Evolutionary conservation across 176 grass and related monocot genomes (phyloP), one percentile per base, ranked within the genome.

Genomic region (Aegilops sharonensis): DNA sequence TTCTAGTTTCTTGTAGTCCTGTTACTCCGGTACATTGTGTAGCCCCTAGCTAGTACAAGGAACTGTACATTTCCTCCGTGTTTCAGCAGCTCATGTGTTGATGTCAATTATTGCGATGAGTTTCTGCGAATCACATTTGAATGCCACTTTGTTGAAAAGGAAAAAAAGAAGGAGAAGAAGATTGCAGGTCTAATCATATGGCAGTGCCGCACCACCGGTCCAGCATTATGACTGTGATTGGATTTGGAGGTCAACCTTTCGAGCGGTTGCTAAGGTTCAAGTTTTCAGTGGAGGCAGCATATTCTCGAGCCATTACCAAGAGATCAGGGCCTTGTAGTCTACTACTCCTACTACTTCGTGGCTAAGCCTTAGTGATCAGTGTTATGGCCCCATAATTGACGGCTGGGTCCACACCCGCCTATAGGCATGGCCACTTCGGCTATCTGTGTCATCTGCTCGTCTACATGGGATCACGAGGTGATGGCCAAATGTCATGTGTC

Each of bases 281-380:
- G 20, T 14, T 64, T 86, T 86, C 40, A 88, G 90, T 91, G 90
- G 90, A 54, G 20, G 13, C 56, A 78, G 86, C 90, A 91, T 88
- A 88, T 91, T 82, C 86, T 59, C 34, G 31, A 23, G 77, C 81
- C 82, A 85, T 81, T 81, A 85, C 35, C 47, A 68, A 85, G 69
- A 81, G 61, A 67, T 69, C 34, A 78, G 78, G 78, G 15, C 47
- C 61, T 47, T 67, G 74, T 54, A 21, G 67, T 48, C 45, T 48
- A 14, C 45, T 47, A 45, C 42, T 43, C 14, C 1, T 15, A 50
- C 47, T 86, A 34, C 48, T 60, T 37, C n/a, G 17, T 18, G 15
- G 47, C 66, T 70, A 52, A 29, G 40, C 17, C 84, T 32, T 67
- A 23, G 40, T 43, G 76, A 11, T 29, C 39, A 77, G 61, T 13